Evolutionary conservation across 192 early-diverging fungal species (phyloP), one percentile per base, ranked within the genome.

Genomic region (Coemansia sp.): DNA sequence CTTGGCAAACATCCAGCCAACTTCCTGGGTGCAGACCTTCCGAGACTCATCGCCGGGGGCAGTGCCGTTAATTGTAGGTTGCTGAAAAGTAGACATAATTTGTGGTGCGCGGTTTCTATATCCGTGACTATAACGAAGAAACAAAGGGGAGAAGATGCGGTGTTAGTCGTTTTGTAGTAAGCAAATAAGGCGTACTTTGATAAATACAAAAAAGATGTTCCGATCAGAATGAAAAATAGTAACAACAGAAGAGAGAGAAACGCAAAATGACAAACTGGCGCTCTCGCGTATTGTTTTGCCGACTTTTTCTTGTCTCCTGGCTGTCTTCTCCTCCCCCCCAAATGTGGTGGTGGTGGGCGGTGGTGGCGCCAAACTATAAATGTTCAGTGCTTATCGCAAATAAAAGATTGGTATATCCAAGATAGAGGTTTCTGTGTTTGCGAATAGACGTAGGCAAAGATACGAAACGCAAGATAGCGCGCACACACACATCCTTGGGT

Each of bases 1-100:
- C 69, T 91, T 89, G 52, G 92, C 95, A 83, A 97, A 97, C 65
- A 95, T 85, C 91, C 89, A 91, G 29, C 94, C 94, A 48, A 97
- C 86, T 65, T 95, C 89, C 67, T 85, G 83, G 38, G 84, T 61
- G 57, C 45, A 62, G 20, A 79, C 67, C 58, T 50, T 74, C 38
- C 41, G 72, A 62, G 52, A 27, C 57, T 61, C 70, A 30, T 34
- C 64, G 56, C 61, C 53, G 50, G 61, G 36, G 59, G 41, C 65
- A 60, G 71, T 58, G 61, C 69, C 67, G 54, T 70, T 75, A 31
- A 67, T 45, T 81, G 59, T 64, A 65, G 66, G 50, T 30, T 53
- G 62, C 63, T 68, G 68, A 20, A 63, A 31, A 47, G 57, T 54
- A 52, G 70, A 72, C 75, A 70, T 79, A 42, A 30, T 41, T 61